These are phyloP conservation scores for Penicillium polonicum DNA, from an alignment of 2,329 filamentous ascomycete species.

Conservation along the genomic window DNA sequence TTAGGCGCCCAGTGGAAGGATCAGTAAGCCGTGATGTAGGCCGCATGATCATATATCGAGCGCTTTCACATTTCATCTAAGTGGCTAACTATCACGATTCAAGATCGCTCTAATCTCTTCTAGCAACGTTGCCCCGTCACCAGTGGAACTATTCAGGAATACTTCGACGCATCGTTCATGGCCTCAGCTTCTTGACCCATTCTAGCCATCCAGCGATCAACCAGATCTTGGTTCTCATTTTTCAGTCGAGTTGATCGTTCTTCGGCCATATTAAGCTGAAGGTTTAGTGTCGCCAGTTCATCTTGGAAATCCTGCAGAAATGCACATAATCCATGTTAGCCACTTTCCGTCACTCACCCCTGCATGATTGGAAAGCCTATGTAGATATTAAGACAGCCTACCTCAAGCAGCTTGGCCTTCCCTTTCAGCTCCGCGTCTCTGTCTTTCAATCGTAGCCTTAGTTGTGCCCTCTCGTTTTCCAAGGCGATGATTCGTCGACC, in stretches of 20 bases:
- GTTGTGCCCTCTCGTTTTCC: slow-evolving; percentile 59
- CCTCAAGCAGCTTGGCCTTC: slow-evolving; percentile 80
- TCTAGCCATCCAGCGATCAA: slow-evolving; percentile 86
- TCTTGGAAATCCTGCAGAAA: slow-evolving; percentile 72
- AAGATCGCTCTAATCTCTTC: background rate
- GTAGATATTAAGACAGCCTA: slow-evolving; percentile 36
- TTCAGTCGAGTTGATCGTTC: slow-evolving; percentile 70
- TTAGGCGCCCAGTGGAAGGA: background rate
- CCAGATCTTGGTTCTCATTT: slow-evolving; percentile 82
- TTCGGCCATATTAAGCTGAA: slow-evolving; percentile 85
- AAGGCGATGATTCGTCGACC: slow-evolving; percentile 61
- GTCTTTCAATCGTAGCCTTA: slow-evolving; percentile 70
- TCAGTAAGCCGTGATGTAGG: background rate
- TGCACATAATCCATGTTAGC: slow-evolving; percentile 9
- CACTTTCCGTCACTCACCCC: background rate
- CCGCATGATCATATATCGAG: background rate
- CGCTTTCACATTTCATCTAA: background rate
- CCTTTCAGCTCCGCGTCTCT: slow-evolving; percentile 79
- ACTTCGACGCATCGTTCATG: slow-evolving; percentile 67
- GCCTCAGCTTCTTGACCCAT: slow-evolving; percentile 83
- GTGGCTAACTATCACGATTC: background rate
- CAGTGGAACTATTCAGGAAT: slow-evolving; percentile 34
- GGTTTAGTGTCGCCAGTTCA: slow-evolving; percentile 81
- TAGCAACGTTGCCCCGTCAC: background rate
- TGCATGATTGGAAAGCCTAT: background rate